Evolutionary conservation across 768 basidiomycete genomes (phyloP), one percentile per base, ranked within the genome.

Genomic region (Daedaleopsis nitida): DNA sequence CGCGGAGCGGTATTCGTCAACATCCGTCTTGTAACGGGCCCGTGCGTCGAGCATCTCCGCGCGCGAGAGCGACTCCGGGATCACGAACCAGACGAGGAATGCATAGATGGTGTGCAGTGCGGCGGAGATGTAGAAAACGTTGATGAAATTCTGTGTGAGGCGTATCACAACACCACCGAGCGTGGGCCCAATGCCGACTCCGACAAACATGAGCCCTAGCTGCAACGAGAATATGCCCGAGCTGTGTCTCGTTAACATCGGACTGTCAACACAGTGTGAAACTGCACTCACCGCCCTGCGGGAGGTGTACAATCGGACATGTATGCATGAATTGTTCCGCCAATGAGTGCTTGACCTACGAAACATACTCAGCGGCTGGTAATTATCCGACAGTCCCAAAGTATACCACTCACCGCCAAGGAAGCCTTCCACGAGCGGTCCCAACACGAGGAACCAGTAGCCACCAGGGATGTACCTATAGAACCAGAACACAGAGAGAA

Each of bases 11-110:
- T 58, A 65, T 63, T 57, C 67, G 67, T 52, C 69, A 52, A 76
- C 57, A 38, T 77, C 75, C 23, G 74, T 75, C 11, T 68, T 64
- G 59, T 84, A 75, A 56, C 74, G 75, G 5, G 57, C 62, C 44
- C 72, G 73, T 3, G 81, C 75, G 16, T 69, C 65, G 59, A 72
- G 72, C 83, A 81, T 85, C 54, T 83, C 76, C 0, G 71, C 75
- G 38, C 72, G 68, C 11, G 87, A 83, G 1, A 94, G 79, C 0
- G 92, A 92, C 73, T 97, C 94, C 0, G 94, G 94, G 51, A 96
- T 68, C 62, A 92, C 27, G 59, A 87, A 73, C 72, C 84, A 81
- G 27, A 85, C 68, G 50, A 86, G 65, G 44, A 80, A 51, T 1
- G 81, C 71, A 65, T 83, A 86, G 48, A 84, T 9, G 23, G 79